phyloP scores from a whole-genome alignment of 352 stramenopile genomes.

The Globisporangium megalacanthum region DNA sequence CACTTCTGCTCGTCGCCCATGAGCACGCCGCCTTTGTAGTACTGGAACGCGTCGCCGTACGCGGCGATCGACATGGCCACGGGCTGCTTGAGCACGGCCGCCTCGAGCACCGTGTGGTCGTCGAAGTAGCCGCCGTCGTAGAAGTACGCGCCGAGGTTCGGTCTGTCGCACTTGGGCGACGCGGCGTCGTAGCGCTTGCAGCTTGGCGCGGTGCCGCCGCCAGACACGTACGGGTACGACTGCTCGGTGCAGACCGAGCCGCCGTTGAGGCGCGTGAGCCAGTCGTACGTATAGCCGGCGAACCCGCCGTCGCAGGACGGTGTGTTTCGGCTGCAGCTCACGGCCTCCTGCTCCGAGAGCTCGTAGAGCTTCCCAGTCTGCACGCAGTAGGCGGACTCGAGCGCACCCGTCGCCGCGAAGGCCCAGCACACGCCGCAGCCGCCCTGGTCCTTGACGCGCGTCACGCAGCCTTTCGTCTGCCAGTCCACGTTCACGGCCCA shows the following conservation, averaged over 20 bases:
- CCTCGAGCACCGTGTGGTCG: conserved; percentile 11
- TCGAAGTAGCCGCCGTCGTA: not conserved
- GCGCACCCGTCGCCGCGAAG: conserved; percentile 7
- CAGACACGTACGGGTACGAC: conserved; percentile 13
- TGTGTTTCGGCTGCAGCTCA: conserved; percentile 7
- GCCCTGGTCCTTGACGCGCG: conserved; percentile 19
- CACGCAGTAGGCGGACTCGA: conserved; percentile 25
- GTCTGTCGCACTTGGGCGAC: conserved; percentile 5
- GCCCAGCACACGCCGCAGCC: conserved; percentile 16
- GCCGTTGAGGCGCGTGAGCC: conserved; percentile 10
- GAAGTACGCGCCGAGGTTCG: conserved; percentile 7
- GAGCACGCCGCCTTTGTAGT: conserved; percentile 9
- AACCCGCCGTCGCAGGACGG: not conserved
- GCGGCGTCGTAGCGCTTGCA: conserved; percentile 13
- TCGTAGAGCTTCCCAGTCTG: conserved; percentile 1
- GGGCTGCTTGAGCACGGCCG: conserved; percentile 2
- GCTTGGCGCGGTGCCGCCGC: not conserved
- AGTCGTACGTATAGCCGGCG: not conserved
- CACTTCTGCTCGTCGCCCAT: conserved; percentile 4
- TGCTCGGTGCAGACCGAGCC: conserved; percentile 15
- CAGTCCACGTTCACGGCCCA: conserved; percentile 12
- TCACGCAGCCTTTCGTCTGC: conserved; percentile 18
- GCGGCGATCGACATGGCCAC: not conserved
- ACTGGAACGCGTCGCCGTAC: not conserved
- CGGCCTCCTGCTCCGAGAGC: conserved; percentile 17